phyloP scores from a whole-genome alignment of 805 yeast species.

The Metschnikowia arizonensis region DNA sequence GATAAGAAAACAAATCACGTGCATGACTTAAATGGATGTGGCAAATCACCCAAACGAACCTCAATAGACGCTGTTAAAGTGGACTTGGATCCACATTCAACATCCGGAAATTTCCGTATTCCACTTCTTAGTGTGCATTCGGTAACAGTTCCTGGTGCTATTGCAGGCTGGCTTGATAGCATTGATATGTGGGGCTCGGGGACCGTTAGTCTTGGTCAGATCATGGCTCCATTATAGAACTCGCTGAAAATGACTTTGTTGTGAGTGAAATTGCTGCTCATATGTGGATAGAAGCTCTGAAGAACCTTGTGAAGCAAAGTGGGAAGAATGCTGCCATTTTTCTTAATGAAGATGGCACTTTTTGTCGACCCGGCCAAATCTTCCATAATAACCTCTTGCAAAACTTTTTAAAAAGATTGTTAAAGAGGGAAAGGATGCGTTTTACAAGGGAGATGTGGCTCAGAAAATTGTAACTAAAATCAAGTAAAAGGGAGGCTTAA shows the following conservation, averaged over 20 bases:
- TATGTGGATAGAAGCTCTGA: slow-evolving; percentile 44
- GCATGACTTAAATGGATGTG: slow-evolving; percentile 71
- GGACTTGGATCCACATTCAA: slow-evolving; percentile 15
- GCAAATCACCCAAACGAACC: slow-evolving; percentile 55
- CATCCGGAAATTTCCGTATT: slow-evolving; percentile 33
- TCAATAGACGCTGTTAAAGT: slow-evolving; percentile 46
- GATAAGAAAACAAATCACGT: slow-evolving; percentile 44
- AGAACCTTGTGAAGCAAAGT: slow-evolving; percentile 36
- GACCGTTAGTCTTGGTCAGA: slow-evolving; percentile 52
- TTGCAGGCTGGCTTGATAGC: slow-evolving; percentile 77
- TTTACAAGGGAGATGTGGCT: slow-evolving; percentile 69
- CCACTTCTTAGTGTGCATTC: slow-evolving; percentile 52
- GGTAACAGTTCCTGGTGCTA: slow-evolving; percentile 73
- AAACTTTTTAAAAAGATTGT: slow-evolving; percentile 50
- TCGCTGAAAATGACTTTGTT: slow-evolving; percentile 67
- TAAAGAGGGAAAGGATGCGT: slow-evolving; percentile 56
- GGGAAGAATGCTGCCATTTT: slow-evolving; percentile 22
- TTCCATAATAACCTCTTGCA: slow-evolving; percentile 54
- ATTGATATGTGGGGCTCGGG: slow-evolving; percentile 70
- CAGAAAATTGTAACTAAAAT: slow-evolving; percentile 56
- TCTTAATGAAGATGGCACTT: slow-evolving; percentile 14
- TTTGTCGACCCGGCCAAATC: slow-evolving; percentile 28
- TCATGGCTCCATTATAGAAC: slow-evolving; percentile 58
- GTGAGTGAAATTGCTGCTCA: slow-evolving; percentile 56
- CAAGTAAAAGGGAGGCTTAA: slow-evolving; percentile 49